Conservation (phyloP, 345 rosid species). For the Cardiospermum halicacabum region DNA sequence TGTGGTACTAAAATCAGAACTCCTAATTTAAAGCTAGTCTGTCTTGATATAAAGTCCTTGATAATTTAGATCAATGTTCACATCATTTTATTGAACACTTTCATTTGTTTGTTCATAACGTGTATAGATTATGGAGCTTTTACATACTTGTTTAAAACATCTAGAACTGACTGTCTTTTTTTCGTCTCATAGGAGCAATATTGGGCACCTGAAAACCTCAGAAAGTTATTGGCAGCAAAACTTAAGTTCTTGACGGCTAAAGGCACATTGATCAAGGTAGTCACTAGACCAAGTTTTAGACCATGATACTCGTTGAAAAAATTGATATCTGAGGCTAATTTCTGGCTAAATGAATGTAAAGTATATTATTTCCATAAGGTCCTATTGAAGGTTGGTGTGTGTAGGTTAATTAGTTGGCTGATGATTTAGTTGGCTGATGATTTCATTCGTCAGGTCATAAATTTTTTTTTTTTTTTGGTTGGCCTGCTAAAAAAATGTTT, state of each 20-base stretch:
- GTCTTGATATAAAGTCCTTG: neutral
- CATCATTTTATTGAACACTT: neutral
- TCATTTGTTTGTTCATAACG: neutral
- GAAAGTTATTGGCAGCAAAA: constrained; percentile 70
- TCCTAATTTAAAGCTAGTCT: neutral
- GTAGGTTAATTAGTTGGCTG: neutral
- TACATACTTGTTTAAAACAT: constrained; percentile 3
- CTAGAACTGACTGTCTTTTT: neutral
- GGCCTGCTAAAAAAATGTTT: constrained; percentile 7
- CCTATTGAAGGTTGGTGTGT: neutral
- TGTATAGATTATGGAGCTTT: neutral
- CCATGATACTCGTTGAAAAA: neutral
- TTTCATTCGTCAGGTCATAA: no score
- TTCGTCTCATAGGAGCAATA: constrained; percentile 64
- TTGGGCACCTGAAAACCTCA: constrained; percentile 60
- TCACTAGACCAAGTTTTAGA: constrained; percentile 11
- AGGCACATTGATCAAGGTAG: constrained; percentile 84
- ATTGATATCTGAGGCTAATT: neutral
- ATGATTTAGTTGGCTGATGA: no score
- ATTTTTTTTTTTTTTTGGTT: no score
- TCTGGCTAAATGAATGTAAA: neutral
- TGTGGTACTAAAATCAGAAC: neutral
- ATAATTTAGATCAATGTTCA: neutral
- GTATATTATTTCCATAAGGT: neutral
- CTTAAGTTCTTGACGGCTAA: constrained; percentile 66